A percentile compares a stretch with the other conserved stretches of the same genome.
Evolutionary conservation across 768 basidiomycete species (phyloP).

Genomic region (Podaxis sp.): DNA sequence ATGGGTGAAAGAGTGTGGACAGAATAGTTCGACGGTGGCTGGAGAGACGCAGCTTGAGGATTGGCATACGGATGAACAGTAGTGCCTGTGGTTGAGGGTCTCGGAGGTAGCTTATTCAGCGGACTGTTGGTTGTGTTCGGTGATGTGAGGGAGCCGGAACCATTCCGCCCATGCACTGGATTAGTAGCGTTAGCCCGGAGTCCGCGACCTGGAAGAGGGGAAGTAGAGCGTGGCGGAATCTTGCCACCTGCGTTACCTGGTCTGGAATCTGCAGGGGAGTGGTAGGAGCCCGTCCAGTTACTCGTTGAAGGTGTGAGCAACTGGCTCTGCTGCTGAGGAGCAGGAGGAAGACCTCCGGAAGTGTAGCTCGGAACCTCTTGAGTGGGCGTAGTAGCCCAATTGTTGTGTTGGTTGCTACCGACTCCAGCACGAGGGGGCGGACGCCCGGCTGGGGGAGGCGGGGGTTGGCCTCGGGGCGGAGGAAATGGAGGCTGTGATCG

Average conservation of each 20-base stretch:
- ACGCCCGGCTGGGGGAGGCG: slow-evolving; percentile 38
- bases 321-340: slow-evolving; percentile 34
- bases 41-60: slow-evolving; percentile 41
- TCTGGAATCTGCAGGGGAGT: slow-evolving; percentile 62
- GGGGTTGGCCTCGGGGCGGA: slow-evolving; percentile 66
- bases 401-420: background rate
- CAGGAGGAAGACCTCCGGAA: slow-evolving; percentile 40
- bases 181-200: slow-evolving; percentile 25
- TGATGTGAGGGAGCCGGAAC: slow-evolving; percentile 48
- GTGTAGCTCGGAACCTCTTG: slow-evolving; percentile 54
- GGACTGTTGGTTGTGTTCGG: slow-evolving; percentile 30
- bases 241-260: slow-evolving; percentile 48
- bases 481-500: slow-evolving; percentile 63
- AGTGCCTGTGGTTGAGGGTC: slow-evolving; percentile 40
- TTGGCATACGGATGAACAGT: slow-evolving; percentile 61
- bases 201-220: slow-evolving; percentile 40
- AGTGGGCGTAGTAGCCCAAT: slow-evolving; percentile 55
- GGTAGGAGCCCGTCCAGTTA: slow-evolving; percentile 44
- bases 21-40: slow-evolving; percentile 32
- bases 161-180: slow-evolving; percentile 47
- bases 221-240: slow-evolving; percentile 41
- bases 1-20: slow-evolving; percentile 67
- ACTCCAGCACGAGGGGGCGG: slow-evolving; percentile 29
- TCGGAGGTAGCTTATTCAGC: slow-evolving; percentile 43
- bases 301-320: slow-evolving; percentile 44